Percentiles rank a stretch among this genome's conserved stretches.
Conservation (phyloP, 2,329 filamentous ascomycete species). For the Trichoderma sp. region DNA sequence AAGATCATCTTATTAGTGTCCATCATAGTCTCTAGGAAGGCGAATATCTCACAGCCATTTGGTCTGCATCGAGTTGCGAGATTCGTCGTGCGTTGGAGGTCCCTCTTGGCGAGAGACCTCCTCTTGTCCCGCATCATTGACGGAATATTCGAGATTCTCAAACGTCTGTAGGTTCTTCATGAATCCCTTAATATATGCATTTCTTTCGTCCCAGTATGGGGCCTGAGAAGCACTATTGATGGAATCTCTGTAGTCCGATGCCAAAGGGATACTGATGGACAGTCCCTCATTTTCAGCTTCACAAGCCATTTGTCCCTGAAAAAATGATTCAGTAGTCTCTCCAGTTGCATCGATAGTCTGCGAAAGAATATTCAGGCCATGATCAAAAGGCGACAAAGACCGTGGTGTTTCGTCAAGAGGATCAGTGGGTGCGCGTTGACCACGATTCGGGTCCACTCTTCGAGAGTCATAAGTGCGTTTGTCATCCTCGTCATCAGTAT, state of each 20-base stretch:
- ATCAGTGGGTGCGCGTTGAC: not conserved
- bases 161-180: not conserved
- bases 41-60: constrained; percentile 3
- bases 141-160: not conserved
- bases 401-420: not conserved
- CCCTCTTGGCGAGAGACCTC: not conserved
- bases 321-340: not conserved
- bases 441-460: not conserved
- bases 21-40: not conserved
- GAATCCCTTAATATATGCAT: not conserved
- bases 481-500: not conserved
- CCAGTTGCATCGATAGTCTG: not conserved
- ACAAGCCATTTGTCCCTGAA: not conserved
- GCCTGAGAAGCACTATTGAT: not conserved
- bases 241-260: not conserved
- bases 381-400: not conserved
- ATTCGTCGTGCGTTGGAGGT: not conserved
- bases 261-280: not conserved
- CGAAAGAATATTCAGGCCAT: too few relatives aligned
- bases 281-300: not conserved
- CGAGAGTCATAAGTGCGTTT: too few relatives aligned
- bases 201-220: not conserved
- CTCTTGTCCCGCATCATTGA: not conserved
- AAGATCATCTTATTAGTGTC: too few relatives aligned
- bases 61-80: not conserved